A percentile compares a stretch with the other conserved stretches of the same genome.
Conservation (phyloP, 768 basidiomycete species). For the Leccinum fibrillosum region DNA sequence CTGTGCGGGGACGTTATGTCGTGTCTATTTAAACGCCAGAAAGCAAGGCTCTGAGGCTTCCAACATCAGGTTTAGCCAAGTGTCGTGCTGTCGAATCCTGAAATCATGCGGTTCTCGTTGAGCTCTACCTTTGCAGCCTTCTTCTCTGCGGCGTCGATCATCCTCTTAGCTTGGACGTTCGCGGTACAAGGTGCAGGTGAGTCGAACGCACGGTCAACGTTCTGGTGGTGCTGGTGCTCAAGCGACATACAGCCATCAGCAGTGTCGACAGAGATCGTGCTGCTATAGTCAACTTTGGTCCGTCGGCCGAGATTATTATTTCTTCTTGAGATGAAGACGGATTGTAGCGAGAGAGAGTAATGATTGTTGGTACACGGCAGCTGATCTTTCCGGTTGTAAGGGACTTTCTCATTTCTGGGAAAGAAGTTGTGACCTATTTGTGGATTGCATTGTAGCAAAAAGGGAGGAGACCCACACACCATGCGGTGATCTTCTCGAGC, state of each 20-base stretch:
- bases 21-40: neutral
- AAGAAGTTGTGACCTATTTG: neutral
- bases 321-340: neutral
- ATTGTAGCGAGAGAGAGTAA: neutral
- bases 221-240: too few relatives aligned
- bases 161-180: slow-evolving; percentile 3
- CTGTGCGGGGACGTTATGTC: neutral
- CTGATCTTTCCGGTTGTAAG: neutral
- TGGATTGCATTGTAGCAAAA: neutral
- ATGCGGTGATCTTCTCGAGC: neutral
- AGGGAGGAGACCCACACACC: neutral
- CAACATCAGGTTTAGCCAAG: neutral
- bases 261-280: too few relatives aligned
- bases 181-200: slow-evolving; percentile 14
- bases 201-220: neutral
- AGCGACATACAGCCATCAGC: too few relatives aligned
- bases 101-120: slow-evolving; percentile 6
- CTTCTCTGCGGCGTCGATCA: neutral
- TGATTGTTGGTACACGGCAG: neutral
- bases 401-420: neutral
- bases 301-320: neutral
- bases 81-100: neutral
- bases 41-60: neutral
- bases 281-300: too few relatives aligned
- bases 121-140: neutral